Evolutionary conservation across 2,329 filamentous ascomycete genomes (phyloP).

Genomic region (Decorospora gaudefroyi): DNA sequence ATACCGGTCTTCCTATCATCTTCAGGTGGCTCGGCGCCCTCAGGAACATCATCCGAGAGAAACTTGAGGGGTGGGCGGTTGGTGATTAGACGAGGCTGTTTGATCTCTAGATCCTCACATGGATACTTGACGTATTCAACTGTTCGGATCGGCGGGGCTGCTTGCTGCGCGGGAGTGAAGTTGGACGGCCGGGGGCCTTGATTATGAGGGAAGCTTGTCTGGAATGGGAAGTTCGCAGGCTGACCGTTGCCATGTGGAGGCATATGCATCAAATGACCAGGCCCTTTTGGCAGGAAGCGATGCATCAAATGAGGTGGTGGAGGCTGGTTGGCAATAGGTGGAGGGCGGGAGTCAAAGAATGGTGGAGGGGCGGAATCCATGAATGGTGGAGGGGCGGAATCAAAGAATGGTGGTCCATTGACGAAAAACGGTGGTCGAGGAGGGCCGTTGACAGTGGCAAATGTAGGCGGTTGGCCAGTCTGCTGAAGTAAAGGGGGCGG

Average conservation of each 20-base stretch:
- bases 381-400: constrained; percentile 11
- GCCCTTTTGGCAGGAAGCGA: constrained; percentile 27
- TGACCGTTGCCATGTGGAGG: constrained; percentile 25
- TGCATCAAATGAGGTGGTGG: constrained; percentile 18
- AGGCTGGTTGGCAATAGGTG: constrained; percentile 3
- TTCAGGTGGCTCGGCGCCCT: constrained; percentile 45
- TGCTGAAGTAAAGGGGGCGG: constrained; percentile 71
- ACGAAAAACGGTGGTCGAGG: constrained; percentile 11
- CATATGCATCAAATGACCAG: constrained; percentile 26
- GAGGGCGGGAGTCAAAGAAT: constrained; percentile 12
- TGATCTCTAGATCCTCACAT: constrained; percentile 87
- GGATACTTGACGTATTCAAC: constrained; percentile 80
- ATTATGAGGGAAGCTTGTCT: constrained; percentile 53
- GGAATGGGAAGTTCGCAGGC: constrained; percentile 33
- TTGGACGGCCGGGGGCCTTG: constrained; percentile 45
- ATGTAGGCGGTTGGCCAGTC: constrained; percentile 52
- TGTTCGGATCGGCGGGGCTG: constrained; percentile 57
- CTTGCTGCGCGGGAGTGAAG: constrained; percentile 48
- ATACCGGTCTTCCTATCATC: constrained; percentile 59
- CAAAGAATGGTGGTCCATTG: constrained; percentile 9
- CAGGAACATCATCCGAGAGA: constrained; percentile 65
- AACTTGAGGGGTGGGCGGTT: constrained; percentile 78
- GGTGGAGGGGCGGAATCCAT: no score
- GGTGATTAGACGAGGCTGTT: constrained; percentile 64
- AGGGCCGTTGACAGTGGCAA: constrained; percentile 9